Percentiles rank a stretch among this genome's conserved stretches.
Conservation (phyloP, 73 alveolate species). For the Paramecium biaurelia region DNA sequence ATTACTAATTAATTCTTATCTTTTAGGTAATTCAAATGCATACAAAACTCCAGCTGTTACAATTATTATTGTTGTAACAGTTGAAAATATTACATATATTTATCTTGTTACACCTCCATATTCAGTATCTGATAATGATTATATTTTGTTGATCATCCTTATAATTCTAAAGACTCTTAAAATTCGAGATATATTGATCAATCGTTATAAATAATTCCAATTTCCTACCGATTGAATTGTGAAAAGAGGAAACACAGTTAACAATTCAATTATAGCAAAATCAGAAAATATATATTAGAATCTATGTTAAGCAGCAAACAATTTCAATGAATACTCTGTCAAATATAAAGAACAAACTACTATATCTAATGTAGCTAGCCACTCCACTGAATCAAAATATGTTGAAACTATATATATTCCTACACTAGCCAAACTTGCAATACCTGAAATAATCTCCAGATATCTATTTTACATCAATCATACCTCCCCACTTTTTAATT, state of each 20-base stretch:
- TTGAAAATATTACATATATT: slow-evolving; percentile 15
- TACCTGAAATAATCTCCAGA: slow-evolving; percentile 35
- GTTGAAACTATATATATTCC: slow-evolving; percentile 6
- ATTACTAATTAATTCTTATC: background rate
- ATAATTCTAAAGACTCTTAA: slow-evolving; percentile 35
- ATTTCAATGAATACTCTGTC: slow-evolving; percentile 62
- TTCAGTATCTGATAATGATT: slow-evolving; percentile 51
- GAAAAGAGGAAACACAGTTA: slow-evolving; percentile 67
- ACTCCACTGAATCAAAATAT: background rate
- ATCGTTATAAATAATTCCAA: slow-evolving; percentile 15
- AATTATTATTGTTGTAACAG: slow-evolving; percentile 19
- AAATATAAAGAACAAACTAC: slow-evolving; percentile 64
- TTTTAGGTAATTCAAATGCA: slow-evolving; percentile 73
- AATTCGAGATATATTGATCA: slow-evolving; percentile 42
- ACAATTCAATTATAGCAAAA: slow-evolving; percentile 60
- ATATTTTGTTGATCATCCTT: background rate
- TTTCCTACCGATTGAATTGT: background rate
- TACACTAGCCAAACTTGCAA: slow-evolving; percentile 29
- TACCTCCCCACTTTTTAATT: slow-evolving; percentile 4
- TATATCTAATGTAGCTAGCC: background rate
- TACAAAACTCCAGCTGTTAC: slow-evolving; percentile 76
- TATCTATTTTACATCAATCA: background rate
- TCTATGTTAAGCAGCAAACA: slow-evolving; percentile 74
- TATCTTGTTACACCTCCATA: slow-evolving; percentile 54
- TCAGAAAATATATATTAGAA: slow-evolving; percentile 52